These are phyloP conservation scores for Colletotrichum sojae DNA, from an alignment of 2,329 filamentous ascomycete genomes.

Conservation along the genomic window DNA sequence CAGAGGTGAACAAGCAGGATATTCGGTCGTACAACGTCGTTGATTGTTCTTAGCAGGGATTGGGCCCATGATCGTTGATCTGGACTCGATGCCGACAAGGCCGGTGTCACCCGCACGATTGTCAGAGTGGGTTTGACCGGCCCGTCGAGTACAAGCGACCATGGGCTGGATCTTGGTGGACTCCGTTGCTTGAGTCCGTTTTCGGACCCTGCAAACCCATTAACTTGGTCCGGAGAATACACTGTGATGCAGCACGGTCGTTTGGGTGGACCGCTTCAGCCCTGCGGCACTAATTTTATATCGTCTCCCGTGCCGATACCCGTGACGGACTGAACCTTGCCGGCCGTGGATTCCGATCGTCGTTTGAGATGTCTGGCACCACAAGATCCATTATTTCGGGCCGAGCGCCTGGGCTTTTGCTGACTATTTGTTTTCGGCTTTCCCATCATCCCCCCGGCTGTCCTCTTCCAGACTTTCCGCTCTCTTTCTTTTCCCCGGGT, in stretches of 20 bases:
- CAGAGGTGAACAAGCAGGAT: too few relatives aligned
- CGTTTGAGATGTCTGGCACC: constrained; percentile 11
- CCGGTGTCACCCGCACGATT: too few relatives aligned
- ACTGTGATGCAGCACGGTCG: not conserved
- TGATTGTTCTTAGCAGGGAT: too few relatives aligned
- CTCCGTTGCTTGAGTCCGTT: not conserved
- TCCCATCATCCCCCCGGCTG: not conserved
- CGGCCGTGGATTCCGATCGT: constrained; percentile 19
- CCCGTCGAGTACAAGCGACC: too few relatives aligned
- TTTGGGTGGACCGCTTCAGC: constrained; percentile 16
- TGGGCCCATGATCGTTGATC: too few relatives aligned
- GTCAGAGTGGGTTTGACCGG: too few relatives aligned
- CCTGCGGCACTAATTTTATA: constrained; percentile 20
- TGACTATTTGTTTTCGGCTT: constrained; percentile 3
- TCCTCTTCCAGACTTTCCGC: not conserved
- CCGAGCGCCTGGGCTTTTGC: constrained; percentile 4
- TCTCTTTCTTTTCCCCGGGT: too few relatives aligned
- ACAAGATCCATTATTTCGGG: constrained; percentile 6
- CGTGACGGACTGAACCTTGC: constrained; percentile 5
- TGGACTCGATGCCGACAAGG: too few relatives aligned
- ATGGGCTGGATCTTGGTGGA: not conserved
- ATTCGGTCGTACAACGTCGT: too few relatives aligned
- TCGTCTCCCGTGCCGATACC: constrained; percentile 21
- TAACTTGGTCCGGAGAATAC: not conserved
- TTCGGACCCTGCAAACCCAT: not conserved